Evolutionary conservation across 495 filamentous ascomycete genomes (phyloP), one percentile per base, ranked within the genome.

Genomic region (Penicillium cinerascens): DNA sequence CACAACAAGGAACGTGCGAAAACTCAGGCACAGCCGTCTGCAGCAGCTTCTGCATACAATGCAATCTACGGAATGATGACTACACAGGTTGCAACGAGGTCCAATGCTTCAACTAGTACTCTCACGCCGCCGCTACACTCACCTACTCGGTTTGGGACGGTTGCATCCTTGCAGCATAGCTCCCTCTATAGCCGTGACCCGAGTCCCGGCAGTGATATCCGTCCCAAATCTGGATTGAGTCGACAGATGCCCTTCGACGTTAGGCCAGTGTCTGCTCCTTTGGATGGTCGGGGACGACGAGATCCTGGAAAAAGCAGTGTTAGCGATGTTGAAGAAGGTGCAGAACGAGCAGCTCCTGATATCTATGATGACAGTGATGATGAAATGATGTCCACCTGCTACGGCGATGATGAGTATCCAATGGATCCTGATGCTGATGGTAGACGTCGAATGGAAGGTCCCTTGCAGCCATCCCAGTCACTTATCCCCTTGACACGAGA

Each of bases 141-240:
- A 59, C 65, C 80, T 51, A 67, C 60, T 75, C 66, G 51, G 56
- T 65, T 64, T 72, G 67, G 78, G 59, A 70, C 56, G 3, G 40
- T 48, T 17, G 49, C 43, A 17, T 61, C 77, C 54, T 66, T 78
- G 58, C 72, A 76, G 64, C 47, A 78, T 65, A 69, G 71, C 63
- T 66, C 77, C 56, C 60, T 76, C 26, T 75, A 78, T 66, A 77
- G 75, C 51, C 60, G 67, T n/a, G 69, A 76, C 16, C 65, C 70
- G 16, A 75, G 69, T 51, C 70, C 71, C 15, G 67, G 65, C 1
- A 58, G 33, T 0, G 66, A 75, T 25, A 58, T 57, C 2, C 56
- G 70, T 47, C 67, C 67, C 2, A 68, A 54, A 40, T 69, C 73
- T n/a, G 65, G 66, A 22, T 61, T 76, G 10, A 65, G 69, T 47